These are phyloP conservation scores for Cytauxzoon felis DNA, from an alignment of 169 alveolate genomes.

Conservation along the genomic window DNA sequence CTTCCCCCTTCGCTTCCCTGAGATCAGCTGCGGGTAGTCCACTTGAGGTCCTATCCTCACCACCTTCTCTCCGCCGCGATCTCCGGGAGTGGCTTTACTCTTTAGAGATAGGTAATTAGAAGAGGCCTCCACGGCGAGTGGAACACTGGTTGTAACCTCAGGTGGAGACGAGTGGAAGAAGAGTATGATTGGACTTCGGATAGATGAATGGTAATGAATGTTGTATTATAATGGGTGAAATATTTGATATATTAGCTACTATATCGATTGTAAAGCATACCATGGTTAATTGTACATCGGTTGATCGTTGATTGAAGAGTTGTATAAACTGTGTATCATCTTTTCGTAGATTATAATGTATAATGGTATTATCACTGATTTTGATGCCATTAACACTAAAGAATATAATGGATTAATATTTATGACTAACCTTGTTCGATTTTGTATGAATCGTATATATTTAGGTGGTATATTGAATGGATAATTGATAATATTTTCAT, in stretches of 20 bases:
- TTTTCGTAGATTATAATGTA: constrained; percentile 74
- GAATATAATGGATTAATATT: background rate
- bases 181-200: background rate
- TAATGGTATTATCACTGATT: constrained; percentile 65
- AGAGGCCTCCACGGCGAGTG: too few species aligned
- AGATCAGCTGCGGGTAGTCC: too few species aligned
- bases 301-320: constrained; percentile 49
- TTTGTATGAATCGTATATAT: constrained; percentile 77
- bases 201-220: background rate
- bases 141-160: too few species aligned
- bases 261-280: constrained; percentile 2
- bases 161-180: too few species aligned
- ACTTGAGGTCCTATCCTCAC: too few species aligned
- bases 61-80: too few species aligned
- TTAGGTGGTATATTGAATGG: constrained; percentile 68
- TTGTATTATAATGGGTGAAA: background rate
- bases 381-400: constrained; percentile 65
- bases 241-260: background rate
- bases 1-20: too few species aligned
- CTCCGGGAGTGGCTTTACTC: too few species aligned
- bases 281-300: constrained; percentile 34
- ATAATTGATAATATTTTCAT: constrained; percentile 25
- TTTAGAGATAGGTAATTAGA: too few species aligned
- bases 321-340: constrained; percentile 73
- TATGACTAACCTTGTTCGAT: constrained; percentile 69